Evolutionary conservation across 805 yeast species (phyloP), one percentile per base, ranked within the genome.

Genomic region (Saccharomycodes ludwigii): DNA sequence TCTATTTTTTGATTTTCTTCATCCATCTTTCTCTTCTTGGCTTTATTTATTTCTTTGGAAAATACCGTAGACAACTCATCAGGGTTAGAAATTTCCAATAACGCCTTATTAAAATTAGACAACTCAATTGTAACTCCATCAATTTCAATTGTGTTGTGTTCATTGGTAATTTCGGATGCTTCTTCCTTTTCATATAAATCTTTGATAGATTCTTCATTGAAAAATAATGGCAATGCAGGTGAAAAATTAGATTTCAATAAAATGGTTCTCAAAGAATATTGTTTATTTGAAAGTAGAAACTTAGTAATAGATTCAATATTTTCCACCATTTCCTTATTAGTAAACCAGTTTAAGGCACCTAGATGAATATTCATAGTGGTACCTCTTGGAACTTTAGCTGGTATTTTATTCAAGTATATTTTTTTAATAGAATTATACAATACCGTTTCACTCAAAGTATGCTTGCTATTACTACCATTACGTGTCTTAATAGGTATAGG

Each of bases 141-240:
- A 28, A 58, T 47, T 21, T 46, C 55, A 34, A 46, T 50, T 21
- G 39, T 38, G 10, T 48, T 52, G 12, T 39, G 43, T 14, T 40
- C 43, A 12, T 33, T 31, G 12, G 39, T 31, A 25, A 42, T 40
- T 3, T 34, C 41, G 13, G 41, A 38, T n/a, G 48, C 40, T 18
- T 46, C 50, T 12, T 37, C 47, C 5, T 31, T 40, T 16, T 47
- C 43, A 13, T 52, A 39, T 23, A 38, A 36, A 3, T 33, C 34
- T 7, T 46, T 40, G 30, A 61, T 50, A 9, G 57, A 60, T 27
- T 50, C 65, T 19, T 78, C 76, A 28, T 78, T 63, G 48, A 76
- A 71, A 57, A 64, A 91, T 37, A 91, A 63, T 27, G 99, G 97
- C 45, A 91, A 62, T 6, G 86, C 71, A 14, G 95, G 95, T 14